phyloP scores from a whole-genome alignment of 352 stramenopile species.

The Sclerospora graminicola region DNA sequence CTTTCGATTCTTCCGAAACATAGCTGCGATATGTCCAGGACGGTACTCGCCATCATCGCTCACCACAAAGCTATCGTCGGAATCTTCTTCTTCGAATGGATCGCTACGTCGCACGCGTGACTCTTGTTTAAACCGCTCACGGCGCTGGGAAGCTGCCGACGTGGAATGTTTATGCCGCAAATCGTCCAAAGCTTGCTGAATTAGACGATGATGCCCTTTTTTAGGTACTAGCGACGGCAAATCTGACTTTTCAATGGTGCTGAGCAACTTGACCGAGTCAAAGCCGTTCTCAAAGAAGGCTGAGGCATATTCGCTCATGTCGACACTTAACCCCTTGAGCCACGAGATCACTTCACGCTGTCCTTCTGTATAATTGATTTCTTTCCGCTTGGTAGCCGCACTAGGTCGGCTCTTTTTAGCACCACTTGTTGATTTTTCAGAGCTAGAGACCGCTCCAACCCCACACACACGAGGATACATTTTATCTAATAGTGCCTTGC shows the following conservation, averaged over 20 bases:
- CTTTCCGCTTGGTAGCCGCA: slow-evolving; percentile 30
- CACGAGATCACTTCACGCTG: slow-evolving; percentile 77
- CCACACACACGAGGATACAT: slow-evolving; percentile 77
- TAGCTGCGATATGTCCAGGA: slow-evolving; percentile 62
- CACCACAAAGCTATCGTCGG: slow-evolving; percentile 82
- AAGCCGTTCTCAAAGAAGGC: slow-evolving; percentile 85
- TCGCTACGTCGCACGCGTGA: slow-evolving; percentile 25
- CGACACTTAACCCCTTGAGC: slow-evolving; percentile 53
- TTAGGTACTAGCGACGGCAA: slow-evolving; percentile 68
- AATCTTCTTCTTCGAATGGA: slow-evolving; percentile 78
- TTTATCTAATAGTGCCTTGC: slow-evolving; percentile 65
- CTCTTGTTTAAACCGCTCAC: slow-evolving; percentile 20
- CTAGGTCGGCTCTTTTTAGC: slow-evolving; percentile 22
- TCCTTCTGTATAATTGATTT: slow-evolving; percentile 38
- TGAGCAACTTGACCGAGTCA: slow-evolving; percentile 79
- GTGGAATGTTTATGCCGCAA: slow-evolving; percentile 65
- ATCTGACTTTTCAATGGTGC: slow-evolving; percentile 60
- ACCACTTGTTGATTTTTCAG: slow-evolving; percentile 12
- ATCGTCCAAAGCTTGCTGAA: slow-evolving; percentile 67
- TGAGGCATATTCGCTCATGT: slow-evolving; percentile 79
- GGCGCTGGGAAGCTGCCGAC: slow-evolving; percentile 24
- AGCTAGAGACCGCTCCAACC: slow-evolving; percentile 13
- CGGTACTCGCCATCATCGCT: slow-evolving; percentile 64
- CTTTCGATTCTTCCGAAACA: slow-evolving; percentile 71
- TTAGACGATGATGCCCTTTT: slow-evolving; percentile 74